These are phyloP conservation scores for Leccinum subfulvum DNA, from an alignment of 1,284 basidiomycete species.

Conservation along the genomic window DNA sequence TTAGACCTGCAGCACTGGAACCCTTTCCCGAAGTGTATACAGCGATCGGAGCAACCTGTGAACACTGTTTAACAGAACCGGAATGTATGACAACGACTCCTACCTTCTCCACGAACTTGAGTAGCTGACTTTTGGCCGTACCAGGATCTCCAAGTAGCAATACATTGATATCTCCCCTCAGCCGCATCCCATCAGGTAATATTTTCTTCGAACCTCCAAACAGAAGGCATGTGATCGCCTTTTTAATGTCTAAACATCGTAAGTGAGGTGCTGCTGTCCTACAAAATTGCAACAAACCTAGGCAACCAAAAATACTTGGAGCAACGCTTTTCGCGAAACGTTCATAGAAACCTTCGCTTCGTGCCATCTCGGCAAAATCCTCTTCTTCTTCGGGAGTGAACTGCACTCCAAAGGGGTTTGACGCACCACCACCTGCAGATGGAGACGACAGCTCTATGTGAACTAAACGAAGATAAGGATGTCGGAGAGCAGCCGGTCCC, in stretches of 20 bases:
- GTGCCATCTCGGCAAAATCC: conserved; percentile 87
- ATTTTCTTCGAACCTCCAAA: conserved; percentile 99
- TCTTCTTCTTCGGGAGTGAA: conserved; percentile 98
- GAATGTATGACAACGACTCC: neutral
- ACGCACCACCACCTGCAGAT: conserved; percentile 60
- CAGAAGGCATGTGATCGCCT: conserved; percentile 91
- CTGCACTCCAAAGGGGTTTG: conserved; percentile 78
- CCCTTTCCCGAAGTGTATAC: conserved; percentile 99
- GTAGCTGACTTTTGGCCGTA: conserved; percentile 95
- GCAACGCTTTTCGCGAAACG: conserved; percentile 93
- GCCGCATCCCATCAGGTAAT: conserved; percentile 94
- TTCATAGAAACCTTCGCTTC: conserved; percentile 91
- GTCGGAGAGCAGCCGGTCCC: conserved; percentile 82
- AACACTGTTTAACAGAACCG: conserved; percentile 1
- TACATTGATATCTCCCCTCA: conserved; percentile 98
- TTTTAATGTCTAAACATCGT: conserved; percentile 84
- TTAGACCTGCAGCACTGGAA: conserved; percentile 96
- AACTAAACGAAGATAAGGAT: conserved; percentile 91
- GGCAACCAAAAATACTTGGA: conserved; percentile 94
- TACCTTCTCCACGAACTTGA: conserved; percentile 99
- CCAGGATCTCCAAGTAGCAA: conserved; percentile 95
- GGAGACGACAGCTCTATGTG: conserved; percentile 89
- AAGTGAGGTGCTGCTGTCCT: neutral
- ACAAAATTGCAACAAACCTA: conserved; percentile 54
- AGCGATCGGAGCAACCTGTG: conserved; percentile 89